phyloP scores from a whole-genome alignment of 495 filamentous ascomycete genomes.

The Rhizodiscina lignyota region DNA sequence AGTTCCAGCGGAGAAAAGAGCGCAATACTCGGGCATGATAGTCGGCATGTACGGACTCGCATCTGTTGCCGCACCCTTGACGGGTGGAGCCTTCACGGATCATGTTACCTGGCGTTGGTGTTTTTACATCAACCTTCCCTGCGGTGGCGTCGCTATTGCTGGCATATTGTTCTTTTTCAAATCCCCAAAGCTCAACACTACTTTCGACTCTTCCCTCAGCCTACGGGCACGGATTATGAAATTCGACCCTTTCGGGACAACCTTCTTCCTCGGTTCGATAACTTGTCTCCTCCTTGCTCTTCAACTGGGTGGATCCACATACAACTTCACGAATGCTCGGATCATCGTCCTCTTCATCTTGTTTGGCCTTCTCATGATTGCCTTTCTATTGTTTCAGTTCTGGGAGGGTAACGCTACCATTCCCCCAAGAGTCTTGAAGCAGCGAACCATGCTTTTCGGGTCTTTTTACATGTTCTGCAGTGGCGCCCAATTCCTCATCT shows the following conservation, averaged over 20 bases:
- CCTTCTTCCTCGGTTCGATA: conserved; percentile 54
- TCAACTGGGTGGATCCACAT: conserved; percentile 8
- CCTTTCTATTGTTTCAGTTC: not conserved
- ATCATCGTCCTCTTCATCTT: not conserved
- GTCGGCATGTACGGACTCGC: conserved; percentile 24
- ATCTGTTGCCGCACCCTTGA: conserved; percentile 27
- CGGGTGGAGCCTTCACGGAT: conserved; percentile 31
- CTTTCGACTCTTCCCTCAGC: not conserved
- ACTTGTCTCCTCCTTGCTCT: conserved; percentile 27
- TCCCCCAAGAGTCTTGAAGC: not conserved
- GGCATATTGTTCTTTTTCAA: conserved; percentile 25
- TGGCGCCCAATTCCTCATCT: not conserved
- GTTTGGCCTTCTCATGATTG: not conserved
- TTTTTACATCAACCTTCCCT: conserved; percentile 38
- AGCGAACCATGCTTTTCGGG: not conserved
- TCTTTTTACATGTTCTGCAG: not conserved
- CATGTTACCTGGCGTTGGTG: conserved; percentile 23
- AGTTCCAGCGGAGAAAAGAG: no score
- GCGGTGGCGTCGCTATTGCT: conserved; percentile 24
- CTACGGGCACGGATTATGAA: conserved; percentile 33
- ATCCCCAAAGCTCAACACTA: conserved; percentile 11
- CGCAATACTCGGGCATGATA: conserved; percentile 41
- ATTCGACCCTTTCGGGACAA: conserved; percentile 51
- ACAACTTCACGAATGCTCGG: not conserved
- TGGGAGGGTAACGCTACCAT: not conserved